Base-by-base conservation (phyloP, 2,329 filamentous ascomycete species). In the Calonectria hawksworthii region DNA sequence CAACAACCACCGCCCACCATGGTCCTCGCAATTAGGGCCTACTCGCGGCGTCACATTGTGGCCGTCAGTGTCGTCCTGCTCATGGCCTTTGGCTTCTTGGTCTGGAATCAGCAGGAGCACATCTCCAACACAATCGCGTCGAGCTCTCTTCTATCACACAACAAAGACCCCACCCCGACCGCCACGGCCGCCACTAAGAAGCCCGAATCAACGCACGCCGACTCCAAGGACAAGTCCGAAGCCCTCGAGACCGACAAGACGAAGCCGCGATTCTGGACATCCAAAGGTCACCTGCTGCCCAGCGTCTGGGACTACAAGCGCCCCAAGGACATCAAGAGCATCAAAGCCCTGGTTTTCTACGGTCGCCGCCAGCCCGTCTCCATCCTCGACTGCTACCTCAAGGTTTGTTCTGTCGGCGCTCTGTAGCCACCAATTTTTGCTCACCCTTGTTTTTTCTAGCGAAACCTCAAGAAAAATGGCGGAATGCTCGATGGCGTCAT, bases 311-410 rank as follows among this genome's bases (percentile, higher is more conserved):
- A 79, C 9, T 81, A 75, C 76, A 50, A 77, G 36, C 72, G 76
- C 50, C 80, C 80, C 2, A 28, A 65, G 2, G 50, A 75, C 14
- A 69, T 81, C 11, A 71, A 70, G 3, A 86, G 84, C 75, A 80
- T 89, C n/a, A 83, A 88, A 73, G 87, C 83, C 21, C 82, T 89
- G 71, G 86, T 89, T 0, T 89, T 89, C 72, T 89, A 84, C 74
- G 88, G 87, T 26, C 84, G 87, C 21, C 85, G 84, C 65, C 81
- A 83, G 70, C 85, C 85, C 13, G 86, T 88, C 30, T 85, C 87
- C 38, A 85, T 89, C 34, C 77, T 89, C 51, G 87, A 88, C 74
- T 89, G 88, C 73, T 89, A 89, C 74, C 78, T 87, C 44, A 84
- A 86, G 83, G 83, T 86, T 50, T 54, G 41, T 69, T 23, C n/a